Base-by-base conservation (phyloP, 1,284 basidiomycete genomes). In the Ceratobasidium sp. region DNA sequence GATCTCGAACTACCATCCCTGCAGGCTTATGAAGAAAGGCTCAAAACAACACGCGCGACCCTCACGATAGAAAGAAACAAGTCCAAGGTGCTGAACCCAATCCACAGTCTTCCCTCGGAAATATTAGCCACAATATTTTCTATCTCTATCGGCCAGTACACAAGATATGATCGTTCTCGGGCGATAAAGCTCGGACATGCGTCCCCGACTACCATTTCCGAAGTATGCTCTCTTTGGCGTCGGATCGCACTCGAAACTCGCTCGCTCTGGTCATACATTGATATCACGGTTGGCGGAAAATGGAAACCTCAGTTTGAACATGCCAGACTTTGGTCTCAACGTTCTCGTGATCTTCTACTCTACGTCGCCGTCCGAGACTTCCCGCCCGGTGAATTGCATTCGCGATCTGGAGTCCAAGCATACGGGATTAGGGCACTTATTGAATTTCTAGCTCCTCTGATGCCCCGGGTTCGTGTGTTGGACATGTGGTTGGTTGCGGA, bases 201-300 rank as follows among this genome's bases (percentile, higher is more conserved):
- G 10, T 63, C 60, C 26, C 49, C 68, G 1, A 55, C 6, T 15
- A 12, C 13, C 7, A 26, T 70, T 2, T 5, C 51, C 13, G 12
- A 18, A 20, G 68, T 70, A 3, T 53, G 28, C 20, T 33, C 49
- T 12, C 39, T 12, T 15, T 70, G 68, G 68, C 68, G 51, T n/a
- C 28, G 33, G 13, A 5, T 70, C n/a, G 51, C 51, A 7, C 26
- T 70, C 28, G 10, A 28, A 7, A 40, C 68, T 15, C 46, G 20
- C 3, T 20, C 26, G 3, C 46, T 68, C n/a, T 68, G 66, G 66
- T 5, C 66, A 12, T 12, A 28, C 20, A 53, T 68, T 18, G 23
- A 51, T 12, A 6, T 70, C 28, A 10, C 12, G 1, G 39, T 63
- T 39, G 28, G 60, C 5, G 23, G 23, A 33, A 33, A 33, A 33